Evolutionary conservation across 345 rosid genomes (phyloP), one percentile per base, ranked within the genome.

Genomic region (Murraya paniculata): DNA sequence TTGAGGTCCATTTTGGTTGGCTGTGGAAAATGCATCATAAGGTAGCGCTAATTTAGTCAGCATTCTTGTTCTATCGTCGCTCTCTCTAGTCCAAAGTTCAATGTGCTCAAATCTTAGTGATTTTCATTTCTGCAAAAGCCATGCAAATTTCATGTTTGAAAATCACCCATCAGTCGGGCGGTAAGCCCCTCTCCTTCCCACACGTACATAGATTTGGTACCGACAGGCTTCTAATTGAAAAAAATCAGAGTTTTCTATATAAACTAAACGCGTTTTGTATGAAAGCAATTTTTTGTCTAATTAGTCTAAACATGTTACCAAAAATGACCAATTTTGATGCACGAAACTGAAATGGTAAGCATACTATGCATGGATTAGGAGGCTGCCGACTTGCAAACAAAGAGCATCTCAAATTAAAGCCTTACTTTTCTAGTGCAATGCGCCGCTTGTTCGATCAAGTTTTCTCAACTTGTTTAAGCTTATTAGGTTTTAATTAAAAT

Each of bases 1-100:
- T 13, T 25, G 7, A 53, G 19, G 83, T 79, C 81, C 27, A 61
- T 60, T 3, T 53, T 74, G 48, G 79, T 62, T 9, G 74, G 72
- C 58, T 27, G 30, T 38, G 45, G 61, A 75, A 38, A 8, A 18
- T 53, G 9, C 9, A 16, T 28, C 41, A 38, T 9, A 56, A 14
- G 8, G 41, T 64, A 9, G 6, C 19, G 64, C 64, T 6, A 59
- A 59, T 10, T 59, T 53, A 18, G 57, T 53, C 57, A 53, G 57
- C 21, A 53, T 28, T 11, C 16, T 61, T 61, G 16, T 27, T 3
- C 35, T 5, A 5, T 27, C 30, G 35, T 27, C 11, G 65, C 19
- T n/a, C 2, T 19, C 25, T 24, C 27, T n/a, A 53, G 57, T 53
- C 22, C 57, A 53, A 18, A 53, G 57, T 53, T 5, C 57, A 18